phyloP scores from a whole-genome alignment of 441 rosid genomes.

The Erodium chrysanthum region DNA sequence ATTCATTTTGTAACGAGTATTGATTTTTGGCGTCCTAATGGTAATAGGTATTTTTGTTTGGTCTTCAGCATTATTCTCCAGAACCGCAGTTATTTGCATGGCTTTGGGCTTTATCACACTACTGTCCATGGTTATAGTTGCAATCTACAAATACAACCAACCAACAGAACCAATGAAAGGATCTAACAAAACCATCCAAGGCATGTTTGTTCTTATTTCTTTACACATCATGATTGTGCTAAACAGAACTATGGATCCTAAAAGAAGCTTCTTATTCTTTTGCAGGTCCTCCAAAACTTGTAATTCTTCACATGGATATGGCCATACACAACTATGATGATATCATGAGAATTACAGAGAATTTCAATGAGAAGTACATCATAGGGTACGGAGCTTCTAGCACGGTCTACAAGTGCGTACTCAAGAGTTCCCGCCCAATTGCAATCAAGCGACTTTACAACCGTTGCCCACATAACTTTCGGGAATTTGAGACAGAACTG shows the following conservation, averaged over 20 bases:
- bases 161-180: slow-evolving; percentile 28
- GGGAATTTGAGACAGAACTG: slow-evolving; percentile 82
- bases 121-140: slow-evolving; percentile 40
- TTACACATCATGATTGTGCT: too few species aligned
- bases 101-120: slow-evolving; percentile 49
- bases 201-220: slow-evolving; percentile 21
- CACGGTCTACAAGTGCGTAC: slow-evolving; percentile 66
- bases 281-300: slow-evolving; percentile 69
- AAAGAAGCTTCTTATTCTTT: neutral
- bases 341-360: slow-evolving; percentile 77
- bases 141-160: slow-evolving; percentile 56
- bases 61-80: slow-evolving; percentile 42
- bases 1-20: neutral
- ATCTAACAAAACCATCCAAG: slow-evolving; percentile 31
- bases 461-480: slow-evolving; percentile 46
- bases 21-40: neutral
- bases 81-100: slow-evolving; percentile 49
- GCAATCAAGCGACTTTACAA: slow-evolving; percentile 85
- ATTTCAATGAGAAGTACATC: slow-evolving; percentile 62
- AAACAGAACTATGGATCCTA: too few species aligned
- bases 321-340: slow-evolving; percentile 84
- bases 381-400: slow-evolving; percentile 87
- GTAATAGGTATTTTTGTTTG: neutral
- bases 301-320: slow-evolving; percentile 92
- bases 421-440: slow-evolving; percentile 76